Conservation (phyloP, 75 land plant genomes). For the Selaginella moellendorffii region DNA sequence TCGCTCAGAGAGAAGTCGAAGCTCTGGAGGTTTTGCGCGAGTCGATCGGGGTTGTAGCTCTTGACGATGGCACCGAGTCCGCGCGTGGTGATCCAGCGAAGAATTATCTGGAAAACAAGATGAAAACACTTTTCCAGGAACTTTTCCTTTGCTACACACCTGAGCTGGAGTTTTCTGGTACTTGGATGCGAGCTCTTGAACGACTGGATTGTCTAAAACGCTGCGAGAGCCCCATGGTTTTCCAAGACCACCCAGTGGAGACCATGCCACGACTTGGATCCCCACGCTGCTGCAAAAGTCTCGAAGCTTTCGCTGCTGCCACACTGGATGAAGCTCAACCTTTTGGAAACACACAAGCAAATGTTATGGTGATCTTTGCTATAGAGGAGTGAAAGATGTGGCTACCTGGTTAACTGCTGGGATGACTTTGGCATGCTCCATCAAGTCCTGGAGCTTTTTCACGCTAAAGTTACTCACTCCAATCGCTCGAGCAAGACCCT, state of each 20-base stretch:
- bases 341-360: slow-evolving; percentile 10
- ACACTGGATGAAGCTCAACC: slow-evolving; percentile 56
- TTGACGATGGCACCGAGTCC: background rate
- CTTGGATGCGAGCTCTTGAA: background rate
- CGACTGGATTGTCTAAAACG: background rate
- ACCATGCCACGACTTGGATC: slow-evolving; percentile 29
- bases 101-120: background rate
- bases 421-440: slow-evolving; percentile 26
- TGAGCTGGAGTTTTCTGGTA: slow-evolving; percentile 1
- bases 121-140: background rate
- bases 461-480: slow-evolving; percentile 61
- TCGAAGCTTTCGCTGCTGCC: slow-evolving; percentile 42
- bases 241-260: slow-evolving; percentile 39
- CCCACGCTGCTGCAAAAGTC: slow-evolving; percentile 18
- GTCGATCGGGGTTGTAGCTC: slow-evolving; percentile 19
- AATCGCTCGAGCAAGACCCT: slow-evolving; percentile 36
- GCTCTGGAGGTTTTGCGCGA: slow-evolving; percentile 24
- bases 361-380: background rate
- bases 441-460: slow-evolving; percentile 37
- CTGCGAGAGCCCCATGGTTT: background rate
- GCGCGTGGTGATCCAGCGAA: background rate
- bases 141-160: slow-evolving; percentile 13
- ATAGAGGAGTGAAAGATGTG: background rate
- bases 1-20: slow-evolving; percentile 26
- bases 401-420: slow-evolving; percentile 63